A percentile compares a stretch with the other conserved stretches of the same genome.
Conservation (phyloP, 164 flowering plant species). For the Taxillus chinensis region DNA sequence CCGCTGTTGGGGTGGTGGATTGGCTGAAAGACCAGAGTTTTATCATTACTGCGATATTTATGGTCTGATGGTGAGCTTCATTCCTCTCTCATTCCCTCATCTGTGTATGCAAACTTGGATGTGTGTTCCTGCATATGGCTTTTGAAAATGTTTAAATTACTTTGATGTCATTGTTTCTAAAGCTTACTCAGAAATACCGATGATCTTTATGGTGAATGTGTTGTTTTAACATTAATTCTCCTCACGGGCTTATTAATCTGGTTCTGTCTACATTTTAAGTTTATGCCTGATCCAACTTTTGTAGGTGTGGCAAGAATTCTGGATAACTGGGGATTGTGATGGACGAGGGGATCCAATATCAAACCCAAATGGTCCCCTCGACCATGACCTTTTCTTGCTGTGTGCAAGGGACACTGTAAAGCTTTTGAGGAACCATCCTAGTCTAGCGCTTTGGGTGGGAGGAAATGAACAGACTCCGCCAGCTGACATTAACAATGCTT, state of each 20-base stretch:
- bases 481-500: slow-evolving; percentile 62
- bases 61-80: slow-evolving; percentile 74
- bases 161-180: too few relatives aligned
- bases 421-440: slow-evolving; percentile 88
- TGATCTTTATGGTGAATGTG: too few relatives aligned
- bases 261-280: too few relatives aligned
- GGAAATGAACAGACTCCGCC: slow-evolving; percentile 98
- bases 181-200: too few relatives aligned
- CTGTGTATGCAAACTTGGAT: too few relatives aligned
- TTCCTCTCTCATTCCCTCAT: slow-evolving; percentile 4
- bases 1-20: slow-evolving; percentile 98
- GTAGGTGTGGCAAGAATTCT: slow-evolving; percentile 99
- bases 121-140: too few relatives aligned
- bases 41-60: slow-evolving; percentile 92
- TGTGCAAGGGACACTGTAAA: slow-evolving; percentile 94
- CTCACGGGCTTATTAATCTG: too few relatives aligned
- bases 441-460: slow-evolving; percentile 99
- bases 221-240: too few relatives aligned
- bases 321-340: slow-evolving; percentile 97
- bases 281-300: slow-evolving; percentile 9
- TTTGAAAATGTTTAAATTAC: too few relatives aligned
- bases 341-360: slow-evolving; percentile 92
- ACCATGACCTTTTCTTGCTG: slow-evolving; percentile 78
- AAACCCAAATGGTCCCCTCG: slow-evolving; percentile 85
- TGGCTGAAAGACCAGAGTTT: slow-evolving; percentile 96